Percentiles rank a stretch among this genome's conserved stretches.
phyloP scores from a whole-genome alignment of 2,329 filamentous ascomycete genomes.

The Aspergillus viridinutans region DNA sequence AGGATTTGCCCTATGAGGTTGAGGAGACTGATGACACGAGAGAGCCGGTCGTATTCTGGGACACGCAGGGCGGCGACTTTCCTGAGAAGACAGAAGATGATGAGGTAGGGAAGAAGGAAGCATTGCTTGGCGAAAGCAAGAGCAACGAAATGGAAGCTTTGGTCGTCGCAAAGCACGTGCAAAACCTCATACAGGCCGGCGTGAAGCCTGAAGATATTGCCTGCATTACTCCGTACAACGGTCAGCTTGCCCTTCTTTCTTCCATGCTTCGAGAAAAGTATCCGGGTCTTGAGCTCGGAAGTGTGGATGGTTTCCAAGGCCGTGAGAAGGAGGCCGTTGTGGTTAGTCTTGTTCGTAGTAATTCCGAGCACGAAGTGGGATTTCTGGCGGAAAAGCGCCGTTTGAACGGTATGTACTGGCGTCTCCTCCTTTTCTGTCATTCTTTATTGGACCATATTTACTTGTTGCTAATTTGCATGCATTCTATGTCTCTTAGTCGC shows the following conservation, averaged over 20 bases:
- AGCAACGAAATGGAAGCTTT: slow-evolving; percentile 88
- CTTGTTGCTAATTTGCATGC: neutral
- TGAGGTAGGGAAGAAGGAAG: slow-evolving; percentile 51
- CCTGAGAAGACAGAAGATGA: slow-evolving; percentile 76
- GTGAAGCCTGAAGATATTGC: slow-evolving; percentile 81
- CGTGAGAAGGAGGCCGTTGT: slow-evolving; percentile 95
- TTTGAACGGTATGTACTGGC: slow-evolving; percentile 68
- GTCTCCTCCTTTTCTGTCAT: neutral
- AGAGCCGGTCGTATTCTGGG: slow-evolving; percentile 87
- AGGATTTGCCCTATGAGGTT: slow-evolving; percentile 72
- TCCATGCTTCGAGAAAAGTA: slow-evolving; percentile 72
- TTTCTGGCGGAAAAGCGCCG: slow-evolving; percentile 89
- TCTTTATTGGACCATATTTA: neutral
- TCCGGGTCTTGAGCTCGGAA: slow-evolving; percentile 87
- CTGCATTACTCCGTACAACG: slow-evolving; percentile 94
- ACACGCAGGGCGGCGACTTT: slow-evolving; percentile 93
- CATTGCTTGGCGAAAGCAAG: slow-evolving; percentile 69
- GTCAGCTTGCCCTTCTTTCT: slow-evolving; percentile 77
- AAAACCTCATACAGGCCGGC: slow-evolving; percentile 70
- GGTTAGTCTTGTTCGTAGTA: slow-evolving; percentile 90
- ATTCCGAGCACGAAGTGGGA: slow-evolving; percentile 79
- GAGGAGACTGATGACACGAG: slow-evolving; percentile 77
- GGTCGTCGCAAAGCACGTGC: slow-evolving; percentile 74
- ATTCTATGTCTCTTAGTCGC: slow-evolving; percentile 59
- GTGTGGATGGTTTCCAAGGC: slow-evolving; percentile 95